These are phyloP conservation scores for Sistotremastrum niveocremeum DNA, from an alignment of 768 basidiomycete species.

Conservation along the genomic window DNA sequence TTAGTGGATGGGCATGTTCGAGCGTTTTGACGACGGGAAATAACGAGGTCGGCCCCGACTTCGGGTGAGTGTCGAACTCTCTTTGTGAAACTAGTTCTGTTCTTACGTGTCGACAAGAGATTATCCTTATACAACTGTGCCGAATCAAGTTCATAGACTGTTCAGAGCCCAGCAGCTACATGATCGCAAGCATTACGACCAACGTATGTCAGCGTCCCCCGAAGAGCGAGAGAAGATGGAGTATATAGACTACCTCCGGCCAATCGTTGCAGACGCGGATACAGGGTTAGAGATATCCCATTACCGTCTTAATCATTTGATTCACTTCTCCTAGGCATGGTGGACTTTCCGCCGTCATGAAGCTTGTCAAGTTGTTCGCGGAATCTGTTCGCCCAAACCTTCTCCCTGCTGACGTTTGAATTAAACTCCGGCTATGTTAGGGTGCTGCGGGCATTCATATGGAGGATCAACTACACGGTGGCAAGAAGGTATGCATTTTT, in stretches of 20 bases:
- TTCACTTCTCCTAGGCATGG: conserved; percentile 51
- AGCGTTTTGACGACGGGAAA: conserved; percentile 79
- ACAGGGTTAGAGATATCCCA: conserved; percentile 50
- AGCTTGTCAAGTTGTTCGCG: conserved; percentile 87
- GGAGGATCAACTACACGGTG: conserved; percentile 90
- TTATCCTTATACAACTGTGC: conserved; percentile 93
- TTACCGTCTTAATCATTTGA: neutral
- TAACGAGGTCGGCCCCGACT: conserved; percentile 87
- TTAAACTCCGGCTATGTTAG: conserved; percentile 18
- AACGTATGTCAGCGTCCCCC: conserved; percentile 51
- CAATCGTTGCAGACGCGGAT: conserved; percentile 91
- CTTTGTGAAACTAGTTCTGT: neutral
- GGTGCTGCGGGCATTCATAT: conserved; percentile 85
- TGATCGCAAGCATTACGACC: conserved; percentile 87
- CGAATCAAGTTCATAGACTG: conserved; percentile 86
- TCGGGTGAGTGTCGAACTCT: conserved; percentile 39
- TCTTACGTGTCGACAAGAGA: conserved; percentile 34
- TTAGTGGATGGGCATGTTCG: conserved; percentile 88
- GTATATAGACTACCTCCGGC: conserved; percentile 78
- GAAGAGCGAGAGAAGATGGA: conserved; percentile 58
- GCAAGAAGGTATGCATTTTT: conserved; percentile 54
- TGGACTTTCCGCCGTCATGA: conserved; percentile 88
- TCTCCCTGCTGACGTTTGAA: neutral
- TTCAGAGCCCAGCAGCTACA: conserved; percentile 88
- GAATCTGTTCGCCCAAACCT: conserved; percentile 45